Percentiles rank a stretch among this genome's conserved stretches.
Evolutionary conservation across 352 stramenopile species (phyloP).

Genomic region (Peronosclerospora sorghi): DNA sequence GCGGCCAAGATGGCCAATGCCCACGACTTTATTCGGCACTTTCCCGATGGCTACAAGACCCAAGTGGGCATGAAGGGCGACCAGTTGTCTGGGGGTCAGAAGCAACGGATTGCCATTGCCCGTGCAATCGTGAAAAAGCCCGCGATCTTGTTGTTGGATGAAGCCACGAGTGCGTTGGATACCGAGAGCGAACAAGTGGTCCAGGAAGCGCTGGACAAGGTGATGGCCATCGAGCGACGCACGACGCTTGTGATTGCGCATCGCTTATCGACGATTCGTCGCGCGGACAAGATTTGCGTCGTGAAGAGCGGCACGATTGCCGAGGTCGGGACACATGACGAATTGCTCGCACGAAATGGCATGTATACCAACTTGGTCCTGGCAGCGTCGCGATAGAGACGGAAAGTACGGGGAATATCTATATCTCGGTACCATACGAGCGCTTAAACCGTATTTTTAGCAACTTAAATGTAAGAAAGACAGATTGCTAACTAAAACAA

Average conservation of each 20-base stretch:
- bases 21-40: conserved; percentile 84
- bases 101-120: conserved; percentile 86
- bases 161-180: conserved; percentile 85
- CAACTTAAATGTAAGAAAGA: too few species aligned
- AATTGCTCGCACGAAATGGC: conserved; percentile 9
- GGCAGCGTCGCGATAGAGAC: too few species aligned
- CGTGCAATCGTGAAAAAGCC: conserved; percentile 85
- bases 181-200: conserved; percentile 74
- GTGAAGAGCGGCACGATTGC: conserved; percentile 11
- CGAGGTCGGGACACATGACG: conserved; percentile 10
- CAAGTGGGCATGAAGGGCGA: conserved; percentile 90
- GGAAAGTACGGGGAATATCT: too few species aligned
- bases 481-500: too few species aligned
- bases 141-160: conserved; percentile 83
- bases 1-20: conserved; percentile 88
- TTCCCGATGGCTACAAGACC: conserved; percentile 88
- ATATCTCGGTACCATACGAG: too few species aligned
- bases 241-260: conserved; percentile 92
- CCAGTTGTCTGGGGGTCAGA: conserved; percentile 57
- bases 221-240: conserved; percentile 36
- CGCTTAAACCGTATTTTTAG: too few species aligned
- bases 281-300: conserved; percentile 64
- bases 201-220: conserved; percentile 62
- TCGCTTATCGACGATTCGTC: conserved; percentile 87
- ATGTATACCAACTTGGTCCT: conserved; percentile 5